Base-by-base conservation (phyloP, 176 grass and related monocot genomes). In the Musa acuminata region DNA sequence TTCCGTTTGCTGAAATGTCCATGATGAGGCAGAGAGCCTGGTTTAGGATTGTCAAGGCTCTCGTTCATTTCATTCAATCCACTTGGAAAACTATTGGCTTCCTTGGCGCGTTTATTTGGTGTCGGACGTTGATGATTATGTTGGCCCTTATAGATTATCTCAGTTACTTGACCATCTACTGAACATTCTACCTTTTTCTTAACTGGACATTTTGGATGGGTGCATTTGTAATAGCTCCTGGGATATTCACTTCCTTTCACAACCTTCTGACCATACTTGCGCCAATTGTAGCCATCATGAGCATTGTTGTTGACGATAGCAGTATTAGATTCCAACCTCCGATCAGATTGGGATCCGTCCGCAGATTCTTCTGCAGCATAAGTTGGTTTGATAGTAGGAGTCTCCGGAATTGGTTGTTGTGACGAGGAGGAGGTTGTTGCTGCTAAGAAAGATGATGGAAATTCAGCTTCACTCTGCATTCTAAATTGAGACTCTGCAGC, bases 261-360 rank as follows among this genome's bases (percentile, higher is more conserved):
- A 70, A 80, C 64, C 62, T 92, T 88, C 24, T 92, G 89, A 52
- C 86, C 89, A 29, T 92, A 92, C 53, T 92, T 92, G 7, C 86
- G 73, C 89, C 89, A 92, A 73, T 87, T 86, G 58, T 86, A 92
- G 51, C 86, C 89, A 77, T 92, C 89, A 26, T 88, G 78, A 55
- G 79, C 62, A 86, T 86, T 86, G 84, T 88, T 92, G 79, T 86
- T 83, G 71, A 84, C 77, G 72, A 74, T 22, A 21, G 72, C 62
- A 59, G 81, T 67, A 72, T 75, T 74, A 75, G 63, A 60, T 74
- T 86, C 76, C 57, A 76, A 75, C 82, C 73, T 80, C 77, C 82
- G 81, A 79, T 35, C 53, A 35, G 13, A 55, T 8, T 74, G 52
- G 52, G 84, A 86, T 69, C 68, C 69, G 76, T 88, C 86, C 59